Evolutionary conservation across 1,284 basidiomycete species (phyloP), one percentile per base, ranked within the genome.

Genomic region (Microbotryomycetes sp.): DNA sequence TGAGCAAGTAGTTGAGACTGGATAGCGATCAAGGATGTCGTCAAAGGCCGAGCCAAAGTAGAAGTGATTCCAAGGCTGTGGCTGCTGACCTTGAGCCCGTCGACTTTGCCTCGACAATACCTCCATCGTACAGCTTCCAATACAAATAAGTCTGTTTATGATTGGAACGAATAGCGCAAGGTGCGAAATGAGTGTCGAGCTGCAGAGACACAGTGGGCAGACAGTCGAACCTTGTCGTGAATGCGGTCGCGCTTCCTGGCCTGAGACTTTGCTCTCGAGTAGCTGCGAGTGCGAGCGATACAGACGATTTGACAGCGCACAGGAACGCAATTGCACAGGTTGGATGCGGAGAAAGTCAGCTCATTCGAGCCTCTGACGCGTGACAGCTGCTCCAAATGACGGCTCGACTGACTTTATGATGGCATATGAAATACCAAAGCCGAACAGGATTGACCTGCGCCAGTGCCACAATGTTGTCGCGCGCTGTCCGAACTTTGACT

Each of bases 71-170:
- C 13, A 26, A 11, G 13, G 27, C 6, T 4, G 13, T 18, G 5
- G 15, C 9, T n/a, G 49, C 56, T 26, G 21, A 65, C 59, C 49
- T 59, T n/a, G 61, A 60, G 1, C 62, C 62, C 4, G 58, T 52
- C 3, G 68, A 66, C 48, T 68, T 70, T 1, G 70, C 68, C 50
- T 73, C 71, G 31, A 72, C 70, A 56, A 72, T 72, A 6, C 67
- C 66, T 5, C 70, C 66, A 54, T 62, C 57, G 50, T 73, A 71
- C 45, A 73, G 62, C 61, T 71, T 71, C 70, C 70, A 72, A 59
- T 68, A 68, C 47, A 72, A 60, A 35, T 66, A 65, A 5, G 67
- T 64, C 48, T 59, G 52, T 9, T 18, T 48, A 31, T 23, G 18
- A 16, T 11, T 18, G 1, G 5, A 9, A 47, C n/a, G 15, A 13